phyloP scores from a whole-genome alignment of 2,329 filamentous ascomycete genomes.

The Aspergillus texensis region DNA sequence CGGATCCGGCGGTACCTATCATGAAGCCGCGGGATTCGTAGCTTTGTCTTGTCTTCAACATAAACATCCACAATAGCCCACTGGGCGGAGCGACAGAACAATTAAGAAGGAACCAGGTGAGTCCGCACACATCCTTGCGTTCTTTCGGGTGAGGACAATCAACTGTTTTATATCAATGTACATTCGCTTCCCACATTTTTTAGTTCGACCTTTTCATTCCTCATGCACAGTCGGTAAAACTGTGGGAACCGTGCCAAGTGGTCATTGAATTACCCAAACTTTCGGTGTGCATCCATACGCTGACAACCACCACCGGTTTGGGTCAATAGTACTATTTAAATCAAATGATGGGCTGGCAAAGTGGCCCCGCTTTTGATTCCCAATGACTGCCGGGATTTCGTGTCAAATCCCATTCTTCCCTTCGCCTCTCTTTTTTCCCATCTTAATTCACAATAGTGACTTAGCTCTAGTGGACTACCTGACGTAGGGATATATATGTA shows the following conservation, averaged over 20 bases:
- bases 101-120: slow-evolving; percentile 1
- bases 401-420: neutral
- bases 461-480: neutral
- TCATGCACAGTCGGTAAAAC: neutral
- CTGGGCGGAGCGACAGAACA: slow-evolving; percentile 12
- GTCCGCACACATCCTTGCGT: slow-evolving; percentile 1
- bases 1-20: slow-evolving; percentile 38
- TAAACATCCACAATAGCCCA: slow-evolving; percentile 13
- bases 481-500: neutral
- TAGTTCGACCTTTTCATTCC: neutral
- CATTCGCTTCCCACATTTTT: neutral
- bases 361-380: slow-evolving; percentile 2
- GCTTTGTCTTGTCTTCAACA: slow-evolving; percentile 24
- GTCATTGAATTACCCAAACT: slow-evolving; percentile 6
- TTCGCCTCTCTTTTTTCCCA: neutral
- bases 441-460: neutral
- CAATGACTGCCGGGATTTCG: neutral
- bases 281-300: slow-evolving; percentile 6
- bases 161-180: neutral
- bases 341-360: slow-evolving; percentile 3
- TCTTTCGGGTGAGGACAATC: neutral
- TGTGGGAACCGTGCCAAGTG: slow-evolving; percentile 3
- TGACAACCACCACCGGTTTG: slow-evolving; percentile 3
- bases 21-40: slow-evolving; percentile 25
- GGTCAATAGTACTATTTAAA: slow-evolving; percentile 5